These are phyloP conservation scores for Daedaleopsis nitida DNA, from an alignment of 768 basidiomycete species.

Conservation along the genomic window DNA sequence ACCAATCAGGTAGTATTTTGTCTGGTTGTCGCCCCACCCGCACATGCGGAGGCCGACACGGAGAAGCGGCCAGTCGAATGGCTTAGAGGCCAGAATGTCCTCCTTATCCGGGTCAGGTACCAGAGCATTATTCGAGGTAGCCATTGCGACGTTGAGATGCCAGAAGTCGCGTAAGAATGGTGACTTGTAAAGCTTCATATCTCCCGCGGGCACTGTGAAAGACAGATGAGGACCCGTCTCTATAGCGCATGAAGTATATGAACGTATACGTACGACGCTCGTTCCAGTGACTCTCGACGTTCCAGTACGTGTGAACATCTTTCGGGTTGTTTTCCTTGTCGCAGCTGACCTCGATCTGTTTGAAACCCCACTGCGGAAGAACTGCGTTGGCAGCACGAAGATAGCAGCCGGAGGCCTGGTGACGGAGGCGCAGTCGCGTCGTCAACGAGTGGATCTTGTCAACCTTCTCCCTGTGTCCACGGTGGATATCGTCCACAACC, in stretches of 20 bases:
- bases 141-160: conserved; percentile 99
- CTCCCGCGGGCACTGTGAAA: conserved; percentile 72
- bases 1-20: conserved; percentile 93
- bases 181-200: conserved; percentile 82
- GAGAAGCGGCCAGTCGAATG: conserved; percentile 92
- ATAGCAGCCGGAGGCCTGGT: conserved; percentile 81
- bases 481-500: conserved; percentile 86
- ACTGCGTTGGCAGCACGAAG: conserved; percentile 85
- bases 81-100: conserved; percentile 92
- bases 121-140: conserved; percentile 99
- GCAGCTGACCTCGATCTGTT: conserved; percentile 96
- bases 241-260: background rate
- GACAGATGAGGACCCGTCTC: too few relatives aligned
- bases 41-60: conserved; percentile 94
- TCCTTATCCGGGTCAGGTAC: conserved; percentile 98
- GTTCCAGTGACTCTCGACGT: conserved; percentile 98
- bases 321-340: conserved; percentile 81
- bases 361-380: conserved; percentile 98
- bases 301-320: conserved; percentile 93
- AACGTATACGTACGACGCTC: conserved; percentile 69
- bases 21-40: conserved; percentile 86
- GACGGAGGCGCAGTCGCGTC: conserved; percentile 84
- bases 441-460: conserved; percentile 86
- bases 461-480: conserved; percentile 56
- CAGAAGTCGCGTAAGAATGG: conserved; percentile 97